A percentile compares a stretch with the other conserved stretches of the same genome.
phyloP scores from a whole-genome alignment of 1,139 yeast genomes.

The Taphrina flavorubra region DNA sequence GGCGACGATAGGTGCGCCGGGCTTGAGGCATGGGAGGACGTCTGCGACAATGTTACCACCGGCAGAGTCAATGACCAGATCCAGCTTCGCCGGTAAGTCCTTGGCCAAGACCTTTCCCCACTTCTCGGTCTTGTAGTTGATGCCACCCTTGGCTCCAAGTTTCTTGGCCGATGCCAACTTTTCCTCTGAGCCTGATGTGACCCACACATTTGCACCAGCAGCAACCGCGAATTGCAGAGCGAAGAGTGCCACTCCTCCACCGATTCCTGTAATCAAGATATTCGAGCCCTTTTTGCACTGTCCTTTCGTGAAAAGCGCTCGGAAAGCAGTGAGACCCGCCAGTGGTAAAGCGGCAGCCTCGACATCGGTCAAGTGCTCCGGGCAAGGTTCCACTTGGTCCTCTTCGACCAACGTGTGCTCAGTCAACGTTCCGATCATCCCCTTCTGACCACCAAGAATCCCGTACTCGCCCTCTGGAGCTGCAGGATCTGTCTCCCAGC shows the following conservation, averaged over 20 bases:
- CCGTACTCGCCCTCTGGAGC: constrained; percentile 45
- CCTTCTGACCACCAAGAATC: constrained; percentile 46
- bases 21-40: constrained; percentile 38
- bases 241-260: constrained; percentile 47
- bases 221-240: constrained; percentile 46
- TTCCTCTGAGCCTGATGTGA: constrained; percentile 45
- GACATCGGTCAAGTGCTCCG: constrained; percentile 43
- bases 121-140: constrained; percentile 43
- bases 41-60: constrained; percentile 46
- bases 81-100: constrained; percentile 50
- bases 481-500: constrained; percentile 42
- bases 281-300: constrained; percentile 28
- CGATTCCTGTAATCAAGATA: constrained; percentile 46
- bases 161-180: constrained; percentile 44
- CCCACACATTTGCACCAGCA: constrained; percentile 46
- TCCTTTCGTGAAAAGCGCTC: constrained; percentile 44
- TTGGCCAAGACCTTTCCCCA: constrained; percentile 44
- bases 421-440: constrained; percentile 44
- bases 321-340: constrained; percentile 46
- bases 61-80: constrained; percentile 46
- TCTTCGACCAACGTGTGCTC: constrained; percentile 43
- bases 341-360: constrained; percentile 47
- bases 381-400: constrained; percentile 41
- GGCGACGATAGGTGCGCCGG: constrained; percentile 44
- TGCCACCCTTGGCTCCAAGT: constrained; percentile 45